Evolutionary conservation across 2,329 filamentous ascomycete species (phyloP), one percentile per base, ranked within the genome.

Genomic region (Claviceps monticola): DNA sequence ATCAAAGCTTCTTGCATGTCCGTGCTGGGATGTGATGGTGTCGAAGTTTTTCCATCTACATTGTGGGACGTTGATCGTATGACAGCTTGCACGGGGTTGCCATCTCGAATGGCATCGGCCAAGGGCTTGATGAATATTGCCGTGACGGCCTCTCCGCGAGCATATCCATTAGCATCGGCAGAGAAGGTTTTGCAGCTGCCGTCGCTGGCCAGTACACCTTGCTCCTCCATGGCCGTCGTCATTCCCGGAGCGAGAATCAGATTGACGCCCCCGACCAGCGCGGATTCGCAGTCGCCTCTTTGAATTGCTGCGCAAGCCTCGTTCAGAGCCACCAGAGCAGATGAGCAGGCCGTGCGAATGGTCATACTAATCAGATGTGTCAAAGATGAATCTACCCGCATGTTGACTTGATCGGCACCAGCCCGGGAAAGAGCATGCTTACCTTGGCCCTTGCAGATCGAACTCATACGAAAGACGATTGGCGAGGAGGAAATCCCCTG

Each of bases 111-210:
- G 0, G 75, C 76, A 44, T 71, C 66, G 3, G 64, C 61, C 0
- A 79, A 58, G 0, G 58, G 63, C 60, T 79, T 79, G 0, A 80
- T 53, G 5, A 71, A 61, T 5, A 79, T 51, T 6, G 66, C 62
- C 2, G 60, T 68, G 14, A 72, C 58, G 5, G 71, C 76, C 54
- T 80, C 76, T 2, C 71, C 75, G 5, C 74, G 66, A 0, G 65
- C 73, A 52, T 76, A 79, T 0, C 76, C 76, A 50, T 75, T 65
- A 0, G 73, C 76, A 7, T 63, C 58, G 2, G 65, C 61, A 43
- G 74, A 72, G 53, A 72, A 75, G 1, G 63, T 62, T 48, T 64
- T 60, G 45, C 60, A 60, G 29, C 63, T 54, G 29, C 64, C 67
- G 1, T 62, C 58, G 1, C 61, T 58, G 3, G 65, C 67, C 4